A percentile compares a stretch with the other conserved stretches of the same genome.
Conservation (phyloP, 768 basidiomycete species). For the Chalciporus piperatus region DNA sequence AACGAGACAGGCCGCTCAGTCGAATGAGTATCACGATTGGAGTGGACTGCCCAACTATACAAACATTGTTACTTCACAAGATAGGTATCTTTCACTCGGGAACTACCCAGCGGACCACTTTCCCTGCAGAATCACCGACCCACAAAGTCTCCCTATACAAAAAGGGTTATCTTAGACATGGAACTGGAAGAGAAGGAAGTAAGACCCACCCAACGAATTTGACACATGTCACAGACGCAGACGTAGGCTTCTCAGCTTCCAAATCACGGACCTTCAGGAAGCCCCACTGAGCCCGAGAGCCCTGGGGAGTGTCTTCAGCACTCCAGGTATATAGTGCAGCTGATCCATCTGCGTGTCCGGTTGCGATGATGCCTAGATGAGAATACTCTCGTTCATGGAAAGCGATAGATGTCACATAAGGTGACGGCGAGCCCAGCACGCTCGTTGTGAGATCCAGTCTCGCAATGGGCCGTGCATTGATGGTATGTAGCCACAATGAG, state of each 20-base stretch:
- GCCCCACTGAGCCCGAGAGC: constrained; percentile 69
- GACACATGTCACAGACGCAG: constrained; percentile 66
- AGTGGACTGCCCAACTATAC: not conserved
- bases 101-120: constrained; percentile 22
- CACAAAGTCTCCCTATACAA: constrained; percentile 21
- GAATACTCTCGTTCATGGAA: constrained; percentile 92
- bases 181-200: not conserved
- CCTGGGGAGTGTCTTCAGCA: constrained; percentile 66
- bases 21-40: too few relatives aligned
- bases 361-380: constrained; percentile 72
- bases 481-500: constrained; percentile 75
- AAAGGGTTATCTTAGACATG: not conserved
- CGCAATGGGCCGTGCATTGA: constrained; percentile 81
- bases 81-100: constrained; percentile 15
- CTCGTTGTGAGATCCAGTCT: constrained; percentile 56
- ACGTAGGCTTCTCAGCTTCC: constrained; percentile 44
- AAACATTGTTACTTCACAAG: not conserved
- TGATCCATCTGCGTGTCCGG: constrained; percentile 71
- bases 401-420: constrained; percentile 69
- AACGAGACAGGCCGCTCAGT: too few relatives aligned
- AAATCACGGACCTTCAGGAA: constrained; percentile 68
- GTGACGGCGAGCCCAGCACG: constrained; percentile 40
- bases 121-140: constrained; percentile 25
- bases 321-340: constrained; percentile 85
- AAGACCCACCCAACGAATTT: constrained; percentile 70